These are phyloP conservation scores for Malus hybrid DNA, from an alignment of 331 rosid genomes.

Conservation along the genomic window DNA sequence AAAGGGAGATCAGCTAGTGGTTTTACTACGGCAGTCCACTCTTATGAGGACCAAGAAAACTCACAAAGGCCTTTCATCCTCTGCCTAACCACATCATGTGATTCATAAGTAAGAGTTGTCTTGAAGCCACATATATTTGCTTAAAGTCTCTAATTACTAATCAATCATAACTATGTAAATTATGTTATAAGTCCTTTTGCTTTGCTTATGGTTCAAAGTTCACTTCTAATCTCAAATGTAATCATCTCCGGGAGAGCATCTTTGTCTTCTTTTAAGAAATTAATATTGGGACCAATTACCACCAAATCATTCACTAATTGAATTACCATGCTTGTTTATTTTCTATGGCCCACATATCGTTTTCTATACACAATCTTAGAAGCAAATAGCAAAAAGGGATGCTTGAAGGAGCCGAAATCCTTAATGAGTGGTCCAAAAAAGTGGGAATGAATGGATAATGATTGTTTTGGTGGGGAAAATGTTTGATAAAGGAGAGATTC, in stretches of 20 bases:
- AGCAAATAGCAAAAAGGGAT: neutral
- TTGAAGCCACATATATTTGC: constrained; percentile 5
- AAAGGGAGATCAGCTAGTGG: too few species aligned
- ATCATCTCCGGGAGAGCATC: neutral
- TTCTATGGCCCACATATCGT: neutral
- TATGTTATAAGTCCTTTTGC: too few species aligned
- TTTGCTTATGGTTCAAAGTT: constrained; percentile 25
- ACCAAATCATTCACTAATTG: neutral
- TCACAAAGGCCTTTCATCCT: too few species aligned
- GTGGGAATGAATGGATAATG: neutral
- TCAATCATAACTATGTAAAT: neutral
- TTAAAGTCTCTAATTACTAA: neutral
- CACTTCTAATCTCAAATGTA: constrained; percentile 6
- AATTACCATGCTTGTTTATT: too few species aligned
- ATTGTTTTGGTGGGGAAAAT: neutral
- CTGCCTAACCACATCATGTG: too few species aligned
- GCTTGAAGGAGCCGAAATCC: neutral
- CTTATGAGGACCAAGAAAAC: too few species aligned
- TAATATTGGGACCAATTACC: neutral
- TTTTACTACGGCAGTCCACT: too few species aligned
- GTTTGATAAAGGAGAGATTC: neutral
- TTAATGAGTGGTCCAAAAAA: neutral
- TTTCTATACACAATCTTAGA: neutral
- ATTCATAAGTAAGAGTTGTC: neutral
- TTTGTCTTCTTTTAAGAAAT: neutral